phyloP scores from a whole-genome alignment of 1,139 yeast genomes.

The Taphrina confusa region DNA sequence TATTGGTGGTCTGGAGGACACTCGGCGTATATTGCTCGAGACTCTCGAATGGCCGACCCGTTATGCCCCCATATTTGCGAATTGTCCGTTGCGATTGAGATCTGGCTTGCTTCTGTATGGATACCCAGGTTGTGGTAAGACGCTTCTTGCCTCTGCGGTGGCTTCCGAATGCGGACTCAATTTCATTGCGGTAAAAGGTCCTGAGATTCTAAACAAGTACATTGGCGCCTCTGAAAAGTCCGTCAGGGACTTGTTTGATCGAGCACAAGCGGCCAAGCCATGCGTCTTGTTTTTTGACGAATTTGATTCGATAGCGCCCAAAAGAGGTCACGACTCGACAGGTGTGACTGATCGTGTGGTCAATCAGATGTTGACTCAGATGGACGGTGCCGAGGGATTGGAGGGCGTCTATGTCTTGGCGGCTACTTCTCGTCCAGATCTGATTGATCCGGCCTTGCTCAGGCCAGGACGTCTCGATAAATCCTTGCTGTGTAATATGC shows the following conservation, averaged over 20 bases:
- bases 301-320: slow-evolving; percentile 95
- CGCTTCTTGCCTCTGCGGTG: slow-evolving; percentile 87
- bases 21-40: slow-evolving; percentile 74
- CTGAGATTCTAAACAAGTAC: slow-evolving; percentile 91
- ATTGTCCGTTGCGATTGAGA: slow-evolving; percentile 80
- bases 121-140: slow-evolving; percentile 97
- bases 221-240: slow-evolving; percentile 98
- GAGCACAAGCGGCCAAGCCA: slow-evolving; percentile 93
- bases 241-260: slow-evolving; percentile 85
- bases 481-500: slow-evolving; percentile 86
- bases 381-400: slow-evolving; percentile 99
- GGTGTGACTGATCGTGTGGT: slow-evolving; percentile 98
- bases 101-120: slow-evolving; percentile 91
- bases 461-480: slow-evolving; percentile 97
- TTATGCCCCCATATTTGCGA: slow-evolving; percentile 88
- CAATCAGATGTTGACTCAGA: slow-evolving; percentile 92
- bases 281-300: slow-evolving; percentile 94
- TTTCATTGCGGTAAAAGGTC: slow-evolving; percentile 92
- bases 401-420: slow-evolving; percentile 97
- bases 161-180: slow-evolving; percentile 94
- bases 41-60: slow-evolving; percentile 97
- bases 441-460: slow-evolving; percentile 88
- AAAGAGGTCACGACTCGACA: slow-evolving; percentile 94
- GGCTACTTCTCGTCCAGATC: slow-evolving; percentile 72
- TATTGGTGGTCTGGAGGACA: slow-evolving; percentile 75